These are phyloP conservation scores for Coemansia sp. DNA, from an alignment of 192 early-diverging fungal species.

Conservation along the genomic window DNA sequence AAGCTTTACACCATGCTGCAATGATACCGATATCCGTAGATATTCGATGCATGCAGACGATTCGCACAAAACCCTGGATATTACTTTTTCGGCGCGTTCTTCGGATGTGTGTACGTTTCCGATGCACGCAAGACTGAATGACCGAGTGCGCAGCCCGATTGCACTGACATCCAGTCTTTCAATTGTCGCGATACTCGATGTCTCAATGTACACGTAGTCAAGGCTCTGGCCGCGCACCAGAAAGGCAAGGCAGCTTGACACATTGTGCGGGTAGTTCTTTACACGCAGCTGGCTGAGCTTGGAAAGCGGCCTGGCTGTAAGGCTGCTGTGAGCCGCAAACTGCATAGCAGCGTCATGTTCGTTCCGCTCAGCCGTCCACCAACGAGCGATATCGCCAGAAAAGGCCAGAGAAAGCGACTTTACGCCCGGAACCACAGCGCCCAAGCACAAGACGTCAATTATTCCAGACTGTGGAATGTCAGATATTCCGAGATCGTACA, in stretches of 20 bases:
- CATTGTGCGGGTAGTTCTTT: slow-evolving; percentile 4
- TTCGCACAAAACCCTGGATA: not conserved
- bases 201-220: slow-evolving; percentile 2
- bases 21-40: not conserved
- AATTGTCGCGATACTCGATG: not conserved
- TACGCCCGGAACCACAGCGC: not conserved
- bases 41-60: not conserved
- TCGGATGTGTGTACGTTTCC: slow-evolving; percentile 2
- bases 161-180: not conserved
- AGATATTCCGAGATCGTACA: not conserved
- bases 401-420: not conserved
- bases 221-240: not conserved
- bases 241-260: not conserved
- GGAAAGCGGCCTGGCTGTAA: not conserved
- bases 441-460: not conserved
- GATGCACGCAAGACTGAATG: slow-evolving; percentile 1
- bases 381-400: not conserved
- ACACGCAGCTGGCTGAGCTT: not conserved
- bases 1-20: slow-evolving; percentile 1
- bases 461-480: not conserved
- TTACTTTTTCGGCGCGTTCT: not conserved
- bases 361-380: not conserved
- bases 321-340: not conserved
- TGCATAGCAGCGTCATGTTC: not conserved
- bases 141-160: not conserved